Percentiles rank a stretch among this genome's conserved stretches.
These are phyloP conservation scores for Pholiota microspora DNA, from an alignment of 768 basidiomycete genomes.

Conservation along the genomic window DNA sequence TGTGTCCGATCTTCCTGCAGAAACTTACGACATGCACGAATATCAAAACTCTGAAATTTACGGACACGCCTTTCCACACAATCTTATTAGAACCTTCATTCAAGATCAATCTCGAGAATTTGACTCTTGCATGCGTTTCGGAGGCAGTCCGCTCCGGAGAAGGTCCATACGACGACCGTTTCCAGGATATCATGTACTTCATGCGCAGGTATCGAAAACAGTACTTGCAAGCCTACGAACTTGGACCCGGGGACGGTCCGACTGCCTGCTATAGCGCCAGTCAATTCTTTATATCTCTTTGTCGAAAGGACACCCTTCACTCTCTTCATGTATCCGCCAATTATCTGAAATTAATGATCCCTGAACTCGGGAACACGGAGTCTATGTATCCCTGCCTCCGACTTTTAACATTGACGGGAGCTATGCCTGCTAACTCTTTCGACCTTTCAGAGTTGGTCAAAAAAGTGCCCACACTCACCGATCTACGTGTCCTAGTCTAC, in stretches of 20 bases:
- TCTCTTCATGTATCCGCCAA: constrained; percentile 39
- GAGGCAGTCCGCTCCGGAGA: constrained; percentile 41
- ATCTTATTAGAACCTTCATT: constrained; percentile 30
- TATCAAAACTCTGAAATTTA: constrained; percentile 33
- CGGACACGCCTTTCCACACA: constrained; percentile 39
- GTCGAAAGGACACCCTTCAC: constrained; percentile 22
- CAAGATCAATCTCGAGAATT: constrained; percentile 29
- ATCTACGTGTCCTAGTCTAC: constrained; percentile 26
- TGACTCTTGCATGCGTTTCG: constrained; percentile 36
- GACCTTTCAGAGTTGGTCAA: constrained; percentile 28
- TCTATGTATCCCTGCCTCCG: constrained; percentile 32
- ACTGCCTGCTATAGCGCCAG: neutral
- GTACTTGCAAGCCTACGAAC: constrained; percentile 33
- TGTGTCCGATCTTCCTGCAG: constrained; percentile 33
- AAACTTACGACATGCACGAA: constrained; percentile 32
- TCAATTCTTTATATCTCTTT: constrained; percentile 2
- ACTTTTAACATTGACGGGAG: constrained; percentile 38
- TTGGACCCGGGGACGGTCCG: constrained; percentile 7
- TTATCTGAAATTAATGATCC: constrained; percentile 23
- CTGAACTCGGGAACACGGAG: constrained; percentile 29
- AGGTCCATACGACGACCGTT: constrained; percentile 35
- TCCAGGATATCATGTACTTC: constrained; percentile 34
- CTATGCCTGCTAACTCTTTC: constrained; percentile 26
- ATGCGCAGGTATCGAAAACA: constrained; percentile 37
- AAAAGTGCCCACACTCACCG: constrained; percentile 32